Conservation (phyloP, 1,139 yeast species). For the Pichia cactophila region DNA sequence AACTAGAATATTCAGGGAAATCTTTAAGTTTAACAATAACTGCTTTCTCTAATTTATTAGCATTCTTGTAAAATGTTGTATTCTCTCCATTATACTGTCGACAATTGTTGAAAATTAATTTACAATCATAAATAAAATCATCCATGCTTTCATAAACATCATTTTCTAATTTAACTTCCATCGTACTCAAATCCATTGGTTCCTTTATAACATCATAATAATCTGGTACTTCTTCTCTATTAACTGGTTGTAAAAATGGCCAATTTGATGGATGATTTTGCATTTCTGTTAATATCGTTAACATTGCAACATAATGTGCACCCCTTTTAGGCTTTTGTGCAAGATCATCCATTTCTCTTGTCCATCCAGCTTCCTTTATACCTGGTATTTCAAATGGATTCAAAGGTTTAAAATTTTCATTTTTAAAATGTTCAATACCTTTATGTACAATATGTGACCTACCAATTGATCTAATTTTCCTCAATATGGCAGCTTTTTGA, state of each 20-base stretch:
- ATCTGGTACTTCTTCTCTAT: constrained; percentile 90
- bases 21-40: constrained; percentile 76
- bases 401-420: constrained; percentile 35
- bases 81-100: constrained; percentile 81
- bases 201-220: constrained; percentile 94
- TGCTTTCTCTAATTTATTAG: constrained; percentile 85
- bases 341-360: constrained; percentile 93
- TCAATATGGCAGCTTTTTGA: constrained; percentile 86
- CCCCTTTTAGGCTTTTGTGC: constrained; percentile 94
- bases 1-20: constrained; percentile 61
- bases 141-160: constrained; percentile 89
- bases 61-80: constrained; percentile 86
- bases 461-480: constrained; percentile 74
- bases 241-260: constrained; percentile 95
- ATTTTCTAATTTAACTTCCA: constrained; percentile 89
- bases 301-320: constrained; percentile 93
- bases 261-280: constrained; percentile 97
- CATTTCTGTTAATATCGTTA: constrained; percentile 75
- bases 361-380: constrained; percentile 90
- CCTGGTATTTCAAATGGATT: constrained; percentile 85
- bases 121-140: constrained; percentile 83
- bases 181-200: constrained; percentile 97
- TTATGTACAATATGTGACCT: constrained; percentile 74
- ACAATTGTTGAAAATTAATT: constrained; percentile 83
- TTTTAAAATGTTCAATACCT: constrained; percentile 70